Percentiles rank a stretch among this genome's conserved stretches.
Evolutionary conservation across 495 filamentous ascomycete genomes (phyloP).

Genomic region (Aspergillus ellipticus): DNA sequence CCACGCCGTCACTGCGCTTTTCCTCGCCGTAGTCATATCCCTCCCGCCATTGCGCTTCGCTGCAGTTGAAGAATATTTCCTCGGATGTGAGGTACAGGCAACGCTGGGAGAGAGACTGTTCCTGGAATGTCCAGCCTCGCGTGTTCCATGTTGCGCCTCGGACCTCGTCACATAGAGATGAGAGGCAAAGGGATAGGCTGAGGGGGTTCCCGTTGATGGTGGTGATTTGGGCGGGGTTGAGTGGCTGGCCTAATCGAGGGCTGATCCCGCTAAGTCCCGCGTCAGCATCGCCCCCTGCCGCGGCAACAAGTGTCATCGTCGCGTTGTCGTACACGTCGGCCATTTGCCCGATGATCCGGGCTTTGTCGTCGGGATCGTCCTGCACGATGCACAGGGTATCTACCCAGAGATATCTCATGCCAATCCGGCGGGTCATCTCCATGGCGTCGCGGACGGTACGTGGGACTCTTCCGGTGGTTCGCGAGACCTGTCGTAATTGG

Average conservation of each 20-base stretch:
- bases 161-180: not conserved
- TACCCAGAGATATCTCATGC: not conserved
- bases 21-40: not conserved
- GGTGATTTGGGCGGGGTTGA: not conserved
- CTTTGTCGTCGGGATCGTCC: not conserved
- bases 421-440: no score
- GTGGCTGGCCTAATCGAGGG: not conserved
- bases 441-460: no score
- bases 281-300: not conserved
- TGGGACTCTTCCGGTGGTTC: no score
- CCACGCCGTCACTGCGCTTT: no score
- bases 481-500: no score
- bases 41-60: not conserved
- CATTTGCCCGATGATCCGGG: not conserved
- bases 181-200: not conserved
- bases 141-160: not conserved
- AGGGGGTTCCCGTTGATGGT: not conserved
- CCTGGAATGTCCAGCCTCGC: not conserved
- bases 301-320: not conserved
- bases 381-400: slow-evolving; percentile 1
- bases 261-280: not conserved
- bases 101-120: not conserved
- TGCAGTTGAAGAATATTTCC: not conserved
- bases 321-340: not conserved
- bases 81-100: not conserved